Base-by-base conservation (phyloP, 495 filamentous ascomycete species). In the Choiromyces venosus region DNA sequence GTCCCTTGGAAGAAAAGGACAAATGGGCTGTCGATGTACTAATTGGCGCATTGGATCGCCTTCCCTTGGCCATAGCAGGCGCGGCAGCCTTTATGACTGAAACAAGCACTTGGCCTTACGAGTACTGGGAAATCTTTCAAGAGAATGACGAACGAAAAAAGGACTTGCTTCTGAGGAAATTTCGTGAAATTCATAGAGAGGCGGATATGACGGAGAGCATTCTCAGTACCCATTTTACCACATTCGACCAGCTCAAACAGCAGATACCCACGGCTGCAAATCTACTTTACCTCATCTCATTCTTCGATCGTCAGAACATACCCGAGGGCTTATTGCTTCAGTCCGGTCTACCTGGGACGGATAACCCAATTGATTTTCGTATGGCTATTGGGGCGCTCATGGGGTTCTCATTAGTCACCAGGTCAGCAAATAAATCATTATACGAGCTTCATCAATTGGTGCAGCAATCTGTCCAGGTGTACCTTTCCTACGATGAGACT, bases 191-290 rank as follows among this genome's bases (percentile, higher is more conserved):
- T 72, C 66, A 64, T 21, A 6, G 78, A 80, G 66, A 36, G 74
- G 25, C 69, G 72, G 37, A 79, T 83, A 56, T 83, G 84, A 39
- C 37, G 66, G 2, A 79, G 84, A 71, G 81, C 83, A 12, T 86
- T 18, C 76, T 85, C 10, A 82, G 79, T 8, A 86, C 85, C 29
- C 86, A 83, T 83, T 71, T 83, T 71, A 78, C 86, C 19, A 85
- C 85, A 0, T 87, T 86, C 69, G 79, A 85, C 8, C 82, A 83
- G 8, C 83, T 87, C 64, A 61, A 74, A 52, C 36, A 37, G 14
- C 68, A 79, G 37, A 73, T 68, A 42, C 77, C 75, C 8, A 65
- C 67, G 18, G 81, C 81, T 40, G 79, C 74, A 19, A 67, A 80
- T 16, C 65, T 84, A 5, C 76, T 83, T 21, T 76, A 56, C 25